Evolutionary conservation across 2,329 filamentous ascomycete genomes (phyloP).

Genomic region (Trichophaea hybrida): DNA sequence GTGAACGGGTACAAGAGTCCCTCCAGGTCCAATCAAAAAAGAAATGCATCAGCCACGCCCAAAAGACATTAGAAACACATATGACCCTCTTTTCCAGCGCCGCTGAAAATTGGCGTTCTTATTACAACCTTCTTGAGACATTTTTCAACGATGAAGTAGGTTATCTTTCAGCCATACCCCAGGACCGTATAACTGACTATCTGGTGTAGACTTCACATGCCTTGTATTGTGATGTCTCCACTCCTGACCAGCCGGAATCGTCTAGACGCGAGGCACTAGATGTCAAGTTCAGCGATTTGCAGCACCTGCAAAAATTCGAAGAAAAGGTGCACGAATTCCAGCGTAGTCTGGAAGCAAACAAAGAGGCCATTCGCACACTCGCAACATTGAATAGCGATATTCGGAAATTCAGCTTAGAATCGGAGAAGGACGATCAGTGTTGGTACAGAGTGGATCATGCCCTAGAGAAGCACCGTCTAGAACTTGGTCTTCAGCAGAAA

Average conservation of each 20-base stretch:
- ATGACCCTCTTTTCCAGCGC: slow-evolving; percentile 14
- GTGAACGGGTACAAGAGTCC: slow-evolving; percentile 4
- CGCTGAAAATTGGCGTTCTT: slow-evolving; percentile 17
- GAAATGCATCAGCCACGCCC: slow-evolving; percentile 1
- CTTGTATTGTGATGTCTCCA: too few species aligned
- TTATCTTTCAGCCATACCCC: too few species aligned
- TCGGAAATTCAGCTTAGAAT: background rate
- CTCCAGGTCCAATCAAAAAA: background rate
- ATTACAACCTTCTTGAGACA: slow-evolving; percentile 12
- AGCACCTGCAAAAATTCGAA: slow-evolving; percentile 14
- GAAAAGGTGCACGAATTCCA: slow-evolving; percentile 10
- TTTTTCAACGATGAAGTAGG: slow-evolving; percentile 6
- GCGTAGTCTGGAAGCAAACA: slow-evolving; percentile 9
- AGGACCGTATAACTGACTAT: too few species aligned
- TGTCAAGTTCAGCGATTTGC: slow-evolving; percentile 11
- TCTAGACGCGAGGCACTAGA: too few species aligned
- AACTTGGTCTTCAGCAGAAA: slow-evolving; percentile 9
- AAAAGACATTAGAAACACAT: slow-evolving; percentile 10
- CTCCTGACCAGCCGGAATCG: too few species aligned
- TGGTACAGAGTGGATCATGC: slow-evolving; percentile 8
- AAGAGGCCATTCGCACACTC: slow-evolving; percentile 10
- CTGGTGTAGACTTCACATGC: too few species aligned
- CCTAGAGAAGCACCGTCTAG: slow-evolving; percentile 8
- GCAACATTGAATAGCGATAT: slow-evolving; percentile 10
- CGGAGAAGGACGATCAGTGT: background rate